These are phyloP conservation scores for Scheffersomyces illinoinensis DNA, from an alignment of 1,139 yeast species.

Conservation along the genomic window DNA sequence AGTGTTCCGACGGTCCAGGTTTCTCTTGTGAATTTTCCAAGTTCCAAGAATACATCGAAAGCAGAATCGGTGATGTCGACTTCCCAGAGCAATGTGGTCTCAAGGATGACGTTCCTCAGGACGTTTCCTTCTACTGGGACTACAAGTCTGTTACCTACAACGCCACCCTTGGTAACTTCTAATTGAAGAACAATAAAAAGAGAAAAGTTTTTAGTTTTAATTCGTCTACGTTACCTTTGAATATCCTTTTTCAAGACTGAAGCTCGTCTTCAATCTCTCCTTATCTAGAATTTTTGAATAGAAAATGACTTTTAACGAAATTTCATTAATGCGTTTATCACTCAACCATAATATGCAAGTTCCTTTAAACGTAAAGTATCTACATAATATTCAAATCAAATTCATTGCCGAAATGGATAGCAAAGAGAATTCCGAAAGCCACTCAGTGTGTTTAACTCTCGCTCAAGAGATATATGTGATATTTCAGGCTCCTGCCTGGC, in stretches of 20 bases:
- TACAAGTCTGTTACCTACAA: constrained; percentile 8
- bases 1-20: constrained; percentile 57
- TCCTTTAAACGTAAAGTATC: neutral
- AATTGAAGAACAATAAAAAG: neutral
- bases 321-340: too few species aligned
- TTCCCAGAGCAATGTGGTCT: constrained; percentile 32
- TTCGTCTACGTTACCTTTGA: neutral
- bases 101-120: constrained; percentile 8
- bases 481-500: too few species aligned
- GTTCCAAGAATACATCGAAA: constrained; percentile 34
- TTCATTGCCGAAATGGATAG: neutral
- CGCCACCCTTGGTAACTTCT: neutral
- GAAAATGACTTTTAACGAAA: too few species aligned
- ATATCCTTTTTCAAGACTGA: neutral
- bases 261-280: neutral
- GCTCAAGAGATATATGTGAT: neutral
- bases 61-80: constrained; percentile 28
- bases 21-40: constrained; percentile 52
- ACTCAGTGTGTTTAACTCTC: too few species aligned
- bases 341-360: neutral
- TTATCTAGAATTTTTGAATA: neutral
- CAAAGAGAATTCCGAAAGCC: too few species aligned
- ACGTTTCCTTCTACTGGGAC: constrained; percentile 15
- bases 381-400: neutral
- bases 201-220: neutral